Percentiles rank a stretch among this genome's conserved stretches.
Conservation (phyloP, 2,329 filamentous ascomycete genomes). For the Bipolaris victoriae region DNA sequence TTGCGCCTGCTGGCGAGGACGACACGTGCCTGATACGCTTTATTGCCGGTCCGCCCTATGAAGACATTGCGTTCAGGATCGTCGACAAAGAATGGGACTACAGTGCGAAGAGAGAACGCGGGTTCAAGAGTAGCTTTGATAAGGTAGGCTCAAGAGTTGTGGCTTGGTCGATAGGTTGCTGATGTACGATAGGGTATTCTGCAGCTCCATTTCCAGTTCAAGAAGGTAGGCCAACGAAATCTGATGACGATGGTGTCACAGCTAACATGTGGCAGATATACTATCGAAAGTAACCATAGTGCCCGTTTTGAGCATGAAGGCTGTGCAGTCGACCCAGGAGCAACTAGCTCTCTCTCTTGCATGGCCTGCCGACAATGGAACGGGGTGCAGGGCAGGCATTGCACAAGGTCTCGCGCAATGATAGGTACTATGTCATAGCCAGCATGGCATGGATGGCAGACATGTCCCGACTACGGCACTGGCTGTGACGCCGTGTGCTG, state of each 20-base stretch:
- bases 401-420: conserved; percentile 4
- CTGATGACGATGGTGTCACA: not conserved
- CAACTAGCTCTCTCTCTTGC: not conserved
- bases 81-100: conserved; percentile 99
- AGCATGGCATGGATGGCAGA: not conserved
- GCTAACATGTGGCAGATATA: conserved; percentile 51
- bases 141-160: conserved; percentile 69
- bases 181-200: conserved; percentile 75
- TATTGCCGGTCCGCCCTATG: conserved; percentile 92
- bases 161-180: conserved; percentile 23
- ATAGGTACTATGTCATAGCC: conserved; percentile 9
- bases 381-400: conserved; percentile 4
- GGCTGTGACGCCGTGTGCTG: conserved; percentile 10
- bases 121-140: conserved; percentile 96
- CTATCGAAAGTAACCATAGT: conserved; percentile 52
- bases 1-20: conserved; percentile 91
- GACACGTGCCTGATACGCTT: conserved; percentile 97
- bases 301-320: not conserved
- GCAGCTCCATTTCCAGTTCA: conserved; percentile 97
- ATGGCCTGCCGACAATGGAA: not conserved
- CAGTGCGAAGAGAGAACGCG: conserved; percentile 90
- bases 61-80: conserved; percentile 95
- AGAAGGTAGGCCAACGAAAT: conserved; percentile 71
- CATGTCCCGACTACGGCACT: conserved; percentile 7
- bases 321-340: conserved; percentile 2